Base-by-base conservation (phyloP, 2,329 filamentous ascomycete genomes). In the Botrytis porri region DNA sequence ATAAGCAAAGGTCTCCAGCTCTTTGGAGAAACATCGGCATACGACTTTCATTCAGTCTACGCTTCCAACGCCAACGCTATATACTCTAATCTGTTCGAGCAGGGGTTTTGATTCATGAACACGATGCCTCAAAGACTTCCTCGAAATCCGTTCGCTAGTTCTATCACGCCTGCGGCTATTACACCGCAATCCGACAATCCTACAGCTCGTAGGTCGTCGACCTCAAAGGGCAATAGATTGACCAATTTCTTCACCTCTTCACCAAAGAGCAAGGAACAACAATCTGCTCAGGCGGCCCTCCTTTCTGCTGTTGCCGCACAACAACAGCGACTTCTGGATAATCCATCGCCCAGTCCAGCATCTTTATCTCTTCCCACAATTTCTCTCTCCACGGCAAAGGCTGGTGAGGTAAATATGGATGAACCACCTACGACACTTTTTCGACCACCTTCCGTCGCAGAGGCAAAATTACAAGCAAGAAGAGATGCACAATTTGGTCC, bases 401-500 rank as follows among this genome's bases (percentile, higher is more conserved):
- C 89, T 75, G 92, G 93, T 78, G 88, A 96, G 86, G 83, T 90
- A 81, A 91, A 88, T 79, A 88, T 89, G 82, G 92, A 97, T 78
- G 88, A 92, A 78, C 86, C 91, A 66, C 86, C 92, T 22, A 92
- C 92, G 67, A 97, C 88, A 14, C 89, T 98, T 69, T 98, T 97
- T 83, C 90, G 95, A 80, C 94, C 96, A 43, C 93, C 93, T 73
- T 93, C 93, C 12, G 91, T 90, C n/a, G 92, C 92, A 80, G 95
- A 98, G 83, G 88, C 91, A 64, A 90, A 91, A 75, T 89, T 89
- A 75, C 88, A 94, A 82, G 91, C 91, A 73, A 91, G 90, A 80
- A 88, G 91, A 78, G 93, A 98, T 80, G 92, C 95, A 51, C 94
- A 98, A 81, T 99, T 98, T 80, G 96, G 93, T 20, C 95, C 95